Evolutionary conservation across 441 rosid genomes (phyloP).

Genomic region (Kokia cookei): DNA sequence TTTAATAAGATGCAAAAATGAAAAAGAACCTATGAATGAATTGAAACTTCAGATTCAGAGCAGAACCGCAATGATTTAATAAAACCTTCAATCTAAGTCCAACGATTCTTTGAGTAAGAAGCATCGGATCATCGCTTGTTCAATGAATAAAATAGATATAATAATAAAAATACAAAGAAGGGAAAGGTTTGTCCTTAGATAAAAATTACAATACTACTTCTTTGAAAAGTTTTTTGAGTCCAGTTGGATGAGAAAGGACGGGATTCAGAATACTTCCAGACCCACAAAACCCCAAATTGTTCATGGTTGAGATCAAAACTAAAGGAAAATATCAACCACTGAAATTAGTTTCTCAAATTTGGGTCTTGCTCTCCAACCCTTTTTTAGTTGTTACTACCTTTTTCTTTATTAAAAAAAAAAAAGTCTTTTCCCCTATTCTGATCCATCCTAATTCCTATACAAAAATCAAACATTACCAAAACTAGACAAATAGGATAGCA

Average conservation of each 20-base stretch:
- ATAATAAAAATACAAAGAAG: background rate
- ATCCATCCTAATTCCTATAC: background rate
- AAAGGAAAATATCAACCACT: background rate
- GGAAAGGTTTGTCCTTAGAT: background rate
- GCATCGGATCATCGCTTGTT: background rate
- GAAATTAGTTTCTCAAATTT: background rate
- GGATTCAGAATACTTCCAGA: background rate
- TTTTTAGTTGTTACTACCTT: too few species aligned
- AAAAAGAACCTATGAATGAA: background rate
- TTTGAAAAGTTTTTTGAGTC: background rate
- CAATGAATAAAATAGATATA: background rate
- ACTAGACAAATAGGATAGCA: background rate
- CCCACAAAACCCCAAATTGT: background rate
- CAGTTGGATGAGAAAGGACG: background rate
- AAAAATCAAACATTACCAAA: background rate
- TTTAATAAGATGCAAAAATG: background rate
- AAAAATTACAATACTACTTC: too few species aligned
- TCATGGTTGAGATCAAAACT: background rate
- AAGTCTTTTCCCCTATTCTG: background rate
- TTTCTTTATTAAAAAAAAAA: too few species aligned
- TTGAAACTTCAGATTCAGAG: background rate
- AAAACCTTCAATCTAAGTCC: background rate
- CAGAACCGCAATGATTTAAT: background rate
- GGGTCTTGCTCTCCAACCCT: too few species aligned
- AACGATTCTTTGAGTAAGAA: background rate